These are phyloP conservation scores for Aspergillus coremiiformis DNA, from an alignment of 495 filamentous ascomycete genomes.

Conservation along the genomic window DNA sequence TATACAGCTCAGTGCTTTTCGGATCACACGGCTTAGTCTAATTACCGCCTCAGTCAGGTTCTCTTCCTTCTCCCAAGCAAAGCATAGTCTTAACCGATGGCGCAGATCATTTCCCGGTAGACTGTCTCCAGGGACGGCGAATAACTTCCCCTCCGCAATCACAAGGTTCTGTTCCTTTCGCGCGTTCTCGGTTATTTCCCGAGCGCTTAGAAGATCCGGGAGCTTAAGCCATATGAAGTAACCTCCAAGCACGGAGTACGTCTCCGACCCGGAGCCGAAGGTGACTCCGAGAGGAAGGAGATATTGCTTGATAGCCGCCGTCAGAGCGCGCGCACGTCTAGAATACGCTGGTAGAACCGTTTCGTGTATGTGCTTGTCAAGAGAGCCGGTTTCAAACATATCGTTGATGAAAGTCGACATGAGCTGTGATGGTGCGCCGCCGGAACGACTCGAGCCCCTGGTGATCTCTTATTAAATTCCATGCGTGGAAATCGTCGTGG, in stretches of 20 bases:
- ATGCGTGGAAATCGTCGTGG: conserved; percentile 20
- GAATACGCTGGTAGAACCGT: conserved; percentile 41
- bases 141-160: conserved; percentile 48
- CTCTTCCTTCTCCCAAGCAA: conserved; percentile 58
- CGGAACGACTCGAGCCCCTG: conserved; percentile 55
- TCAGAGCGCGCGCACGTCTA: conserved; percentile 39
- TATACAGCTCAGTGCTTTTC: not conserved
- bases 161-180: conserved; percentile 43
- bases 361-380: conserved; percentile 40
- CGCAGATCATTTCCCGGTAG: conserved; percentile 20
- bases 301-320: conserved; percentile 39
- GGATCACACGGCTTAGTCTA: not conserved
- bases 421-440: conserved; percentile 63
- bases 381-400: conserved; percentile 38
- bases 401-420: conserved; percentile 54
- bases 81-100: conserved; percentile 48
- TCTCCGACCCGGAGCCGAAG: conserved; percentile 37
- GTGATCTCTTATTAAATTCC: not conserved
- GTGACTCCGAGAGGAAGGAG: conserved; percentile 48
- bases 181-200: conserved; percentile 39
- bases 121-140: conserved; percentile 48
- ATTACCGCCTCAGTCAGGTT: conserved; percentile 6
- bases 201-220: conserved; percentile 33
- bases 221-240: conserved; percentile 65
- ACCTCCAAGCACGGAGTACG: conserved; percentile 46